Evolutionary conservation across 2,329 filamentous ascomycete species (phyloP).

Genomic region (Botryotinia calthae): DNA sequence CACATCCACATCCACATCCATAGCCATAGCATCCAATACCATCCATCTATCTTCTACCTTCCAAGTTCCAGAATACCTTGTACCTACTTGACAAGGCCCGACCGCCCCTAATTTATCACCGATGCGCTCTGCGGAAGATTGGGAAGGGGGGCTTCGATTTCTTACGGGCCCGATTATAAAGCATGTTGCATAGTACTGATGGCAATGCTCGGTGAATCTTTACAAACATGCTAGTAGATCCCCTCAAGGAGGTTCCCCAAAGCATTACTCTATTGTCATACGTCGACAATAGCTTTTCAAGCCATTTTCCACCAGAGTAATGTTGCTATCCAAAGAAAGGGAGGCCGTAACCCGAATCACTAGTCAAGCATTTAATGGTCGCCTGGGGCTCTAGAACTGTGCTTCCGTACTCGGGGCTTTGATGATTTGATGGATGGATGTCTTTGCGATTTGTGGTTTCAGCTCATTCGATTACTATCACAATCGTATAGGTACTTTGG

Average conservation of each 20-base stretch:
- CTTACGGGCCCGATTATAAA: constrained; percentile 15
- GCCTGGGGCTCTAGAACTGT: constrained; percentile 6
- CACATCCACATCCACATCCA: not conserved
- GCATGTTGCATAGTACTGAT: not conserved
- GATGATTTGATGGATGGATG: not conserved
- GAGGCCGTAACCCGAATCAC: not conserved
- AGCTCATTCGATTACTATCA: not conserved
- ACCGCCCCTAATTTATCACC: constrained; percentile 12
- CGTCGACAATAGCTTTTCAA: not conserved
- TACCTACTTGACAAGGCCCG: not conserved
- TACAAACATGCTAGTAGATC: not conserved
- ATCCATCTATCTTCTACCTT: not conserved
- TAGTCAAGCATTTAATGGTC: not conserved
- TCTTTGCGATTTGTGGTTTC: not conserved
- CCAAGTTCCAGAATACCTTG: not conserved
- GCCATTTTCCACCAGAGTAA: not conserved
- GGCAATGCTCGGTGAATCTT: not conserved
- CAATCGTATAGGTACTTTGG: not conserved
- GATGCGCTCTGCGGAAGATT: not conserved
- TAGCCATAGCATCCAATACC: not conserved
- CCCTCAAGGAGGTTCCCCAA: not conserved
- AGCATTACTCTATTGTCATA: not conserved
- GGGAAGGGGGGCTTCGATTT: not conserved
- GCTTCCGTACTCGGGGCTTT: constrained; percentile 10
- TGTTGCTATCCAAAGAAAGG: not conserved